Base-by-base conservation (phyloP, 495 filamentous ascomycete genomes). In the Usnea hakonensis region DNA sequence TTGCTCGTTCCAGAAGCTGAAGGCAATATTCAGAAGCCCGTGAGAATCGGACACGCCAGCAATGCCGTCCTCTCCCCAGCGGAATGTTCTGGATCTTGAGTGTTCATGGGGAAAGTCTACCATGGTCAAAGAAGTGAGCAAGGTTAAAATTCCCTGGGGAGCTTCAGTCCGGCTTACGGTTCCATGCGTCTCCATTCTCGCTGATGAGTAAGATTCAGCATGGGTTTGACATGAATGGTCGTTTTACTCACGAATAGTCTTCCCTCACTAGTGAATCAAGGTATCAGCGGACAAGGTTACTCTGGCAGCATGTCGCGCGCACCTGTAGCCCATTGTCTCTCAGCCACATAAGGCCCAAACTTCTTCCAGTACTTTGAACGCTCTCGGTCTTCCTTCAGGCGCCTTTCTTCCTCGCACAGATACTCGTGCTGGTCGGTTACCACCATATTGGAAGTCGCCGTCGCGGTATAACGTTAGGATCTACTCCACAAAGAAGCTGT, bases 51-150 rank as follows among this genome's bases (percentile, higher is more conserved):
- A 97, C 38, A 97, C 91, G 66, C 93, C 93, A 43, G 92, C 93
- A 77, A 97, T 97, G 58, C 93, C 93, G 71, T 97, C 93, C 69
- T 97, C 93, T 62, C 93, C 93, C 93, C 93, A 97, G 62, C 93
- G 83, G 72, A 88, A 97, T 53, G 89, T 82, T 70, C 93, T 82
- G 48, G 90, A 92, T 67, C 90, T 84, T 28, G 93, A 88, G 75
- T 94, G 85, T 64, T 96, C 93, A 75, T 97, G 91, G 11, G 90
- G 84, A 72, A 97, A 97, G 78, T 97, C 89, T 95, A 57, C 21
- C 58, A 28, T 63, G 6, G 40, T 28, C 13, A 55, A 57, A 13
- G n/a, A 46, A 16, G 21, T 60, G 11, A 60, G 33, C 21, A 16
- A 30, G n/a, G 10, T 8, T 5, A 33, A 5, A 41, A 17, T 35